Evolutionary conservation across 2,329 filamentous ascomycete genomes (phyloP), one percentile per base, ranked within the genome.

Genomic region (Penicillium sp.): DNA sequence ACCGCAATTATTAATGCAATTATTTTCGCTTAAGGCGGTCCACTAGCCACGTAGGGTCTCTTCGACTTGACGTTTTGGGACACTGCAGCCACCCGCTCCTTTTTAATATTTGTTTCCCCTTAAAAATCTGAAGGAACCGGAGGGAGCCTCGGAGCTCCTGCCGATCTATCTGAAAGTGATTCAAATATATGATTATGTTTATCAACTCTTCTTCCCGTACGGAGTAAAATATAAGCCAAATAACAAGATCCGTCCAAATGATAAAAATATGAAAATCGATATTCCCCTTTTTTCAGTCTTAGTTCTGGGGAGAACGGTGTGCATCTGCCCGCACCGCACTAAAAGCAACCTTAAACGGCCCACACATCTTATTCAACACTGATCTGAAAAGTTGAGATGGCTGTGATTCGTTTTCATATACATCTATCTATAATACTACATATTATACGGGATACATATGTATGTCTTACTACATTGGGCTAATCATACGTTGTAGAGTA

Each of bases 31-130:
- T 58, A 64, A 56, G 50, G 50, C 44, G 60, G 39, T 61, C 61
- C 63, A 64, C 61, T 43, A 41, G 55, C 61, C 62, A 62, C 59
- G 62, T 59, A 41, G 40, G 50, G 33, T 54, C 53, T 55, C 56
- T 40, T 62, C 48, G 47, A 58, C 50, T 57, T 57, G 40, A 62
- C 60, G 39, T 57, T 62, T 64, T 55, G 19, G 56, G 57, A 53
- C 58, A 53, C 60, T 61, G 63, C 78, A 61, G 79, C 82, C 34
- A 83, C 82, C 45, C 79, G 80, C 21, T 84, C 79, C 67, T n/a
- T 41, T 50, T 55, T 36, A 50, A 79, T 83, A 27, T 61, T 47
- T 23, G 25, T 4, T 47, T 2, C 13, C 43, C 43, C 27, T 2
- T 25, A 11, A 36, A 36, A 34, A 29, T 19, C 33, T n/a, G 38